Evolutionary conservation across 345 rosid genomes (phyloP).

Genomic region (Pseudoturritis turrita): DNA sequence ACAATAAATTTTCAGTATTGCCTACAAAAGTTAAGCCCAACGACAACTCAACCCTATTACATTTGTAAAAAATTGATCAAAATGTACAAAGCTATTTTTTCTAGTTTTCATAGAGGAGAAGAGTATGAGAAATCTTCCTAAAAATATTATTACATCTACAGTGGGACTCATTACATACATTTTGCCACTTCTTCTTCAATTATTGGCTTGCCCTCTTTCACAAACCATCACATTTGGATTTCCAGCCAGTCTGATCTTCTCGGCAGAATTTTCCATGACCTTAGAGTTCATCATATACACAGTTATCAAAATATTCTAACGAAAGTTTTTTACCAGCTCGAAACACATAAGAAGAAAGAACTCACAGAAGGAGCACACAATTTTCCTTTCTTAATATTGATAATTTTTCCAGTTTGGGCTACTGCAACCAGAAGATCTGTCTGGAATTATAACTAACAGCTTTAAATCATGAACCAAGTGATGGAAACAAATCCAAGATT

Average conservation of each 20-base stretch:
- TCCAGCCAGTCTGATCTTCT: too few relatives aligned
- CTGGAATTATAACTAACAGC: constrained; percentile 38
- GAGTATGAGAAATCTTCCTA: too few relatives aligned
- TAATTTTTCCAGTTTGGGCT: constrained; percentile 89
- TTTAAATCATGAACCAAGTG: constrained; percentile 10
- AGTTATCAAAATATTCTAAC: constrained; percentile 5
- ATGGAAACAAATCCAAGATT: not conserved
- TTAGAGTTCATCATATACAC: constrained; percentile 26
- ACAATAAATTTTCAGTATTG: too few relatives aligned
- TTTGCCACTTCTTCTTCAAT: too few relatives aligned
- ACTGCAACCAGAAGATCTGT: constrained; percentile 96
- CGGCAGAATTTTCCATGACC: constrained; percentile 91
- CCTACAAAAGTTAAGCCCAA: too few relatives aligned
- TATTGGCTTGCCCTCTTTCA: too few relatives aligned
- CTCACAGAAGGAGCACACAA: constrained; percentile 93
- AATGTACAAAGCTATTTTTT: too few relatives aligned
- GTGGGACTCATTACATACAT: too few relatives aligned
- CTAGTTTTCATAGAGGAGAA: too few relatives aligned
- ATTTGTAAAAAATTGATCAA: too few relatives aligned
- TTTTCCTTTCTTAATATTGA: constrained; percentile 92
- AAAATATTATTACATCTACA: too few relatives aligned
- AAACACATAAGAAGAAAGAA: constrained; percentile 21
- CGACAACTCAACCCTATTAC: too few relatives aligned
- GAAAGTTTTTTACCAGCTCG: not conserved
- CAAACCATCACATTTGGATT: constrained; percentile 96